A percentile compares a stretch with the other conserved stretches of the same genome.
Conservation (phyloP, 1,139 yeast genomes). For the Suhomyces yuchorum region DNA sequence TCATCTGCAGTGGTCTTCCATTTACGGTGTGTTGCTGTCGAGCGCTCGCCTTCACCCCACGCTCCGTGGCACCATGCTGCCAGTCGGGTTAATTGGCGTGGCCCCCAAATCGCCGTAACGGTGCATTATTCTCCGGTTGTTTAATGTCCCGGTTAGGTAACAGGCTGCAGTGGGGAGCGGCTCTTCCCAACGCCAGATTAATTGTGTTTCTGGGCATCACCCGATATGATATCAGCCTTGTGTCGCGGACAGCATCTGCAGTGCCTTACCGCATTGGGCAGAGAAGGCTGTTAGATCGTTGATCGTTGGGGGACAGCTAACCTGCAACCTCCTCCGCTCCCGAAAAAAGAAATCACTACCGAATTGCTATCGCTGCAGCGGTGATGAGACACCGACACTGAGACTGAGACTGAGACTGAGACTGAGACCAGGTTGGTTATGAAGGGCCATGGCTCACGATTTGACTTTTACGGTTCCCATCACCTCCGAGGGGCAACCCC, state of each 20-base stretch:
- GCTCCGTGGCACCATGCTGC: not conserved
- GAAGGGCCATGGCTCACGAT: too few relatives aligned
- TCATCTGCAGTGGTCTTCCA: too few relatives aligned
- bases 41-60: not conserved
- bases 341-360: not conserved
- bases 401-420: too few relatives aligned
- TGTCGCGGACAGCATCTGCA: not conserved
- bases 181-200: not conserved
- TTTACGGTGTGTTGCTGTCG: too few relatives aligned
- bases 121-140: conserved; percentile 1
- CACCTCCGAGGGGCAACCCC: too few relatives aligned
- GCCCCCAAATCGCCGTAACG: conserved; percentile 4
- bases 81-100: not conserved
- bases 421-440: too few relatives aligned
- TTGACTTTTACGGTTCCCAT: too few relatives aligned
- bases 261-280: too few relatives aligned
- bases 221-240: not conserved
- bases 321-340: not conserved
- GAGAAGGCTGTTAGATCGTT: too few relatives aligned
- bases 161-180: not conserved
- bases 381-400: too few relatives aligned
- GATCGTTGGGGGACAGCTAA: too few relatives aligned
- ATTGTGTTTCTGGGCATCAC: conserved; percentile 4
- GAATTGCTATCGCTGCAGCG: too few relatives aligned
- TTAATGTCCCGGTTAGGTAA: not conserved